Evolutionary conservation across 768 basidiomycete species (phyloP), one percentile per base, ranked within the genome.

Genomic region (Pulveroboletus ravenelii): DNA sequence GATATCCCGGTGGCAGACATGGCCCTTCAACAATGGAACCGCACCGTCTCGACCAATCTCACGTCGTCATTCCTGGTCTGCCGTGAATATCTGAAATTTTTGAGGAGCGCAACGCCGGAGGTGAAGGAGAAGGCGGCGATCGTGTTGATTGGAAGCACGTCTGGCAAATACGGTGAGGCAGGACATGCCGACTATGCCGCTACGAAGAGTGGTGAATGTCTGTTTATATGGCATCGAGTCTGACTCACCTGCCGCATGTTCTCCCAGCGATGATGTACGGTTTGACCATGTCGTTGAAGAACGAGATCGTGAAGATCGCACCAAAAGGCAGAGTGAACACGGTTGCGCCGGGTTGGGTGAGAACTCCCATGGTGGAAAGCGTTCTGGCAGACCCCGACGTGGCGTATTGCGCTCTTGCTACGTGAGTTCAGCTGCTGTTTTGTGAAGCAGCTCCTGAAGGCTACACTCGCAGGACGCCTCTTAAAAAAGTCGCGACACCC

Each of bases 271-370:
- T 86, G 72, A 87, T 87, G 85, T 83, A 85, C 53, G 88, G 86
- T 1, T 61, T 89, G 31, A 79, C 78, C 4, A 67, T 82, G 57
- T 73, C 80, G 5, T 72, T 89, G 56, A 89, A 89, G 69, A 89
- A 89, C 63, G 87, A 90, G 67, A 87, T 89, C 47, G 87, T 90
- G 40, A 79, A 80, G 66, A 78, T 88, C 51, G 85, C 86, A 0
- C 83, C 85, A 0, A 74, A 66, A 48, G 88, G 78, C 0, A 74
- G 87, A n/a, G 85, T 88, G 3, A 89, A 89, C 56, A 72, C 73
- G 39, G 73, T 89, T 15, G 82, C 77, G 0, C 87, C 87, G 5
- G 85, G 85, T 6, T 87, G 81, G 81, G 78, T 81, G 7, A 73
- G 63, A 42, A 88, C 86, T 50, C 77, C 81, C 0, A 83, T 81